Base-by-base conservation (phyloP, 2,329 filamentous ascomycete species). In the Dryadomyces quercivorus region DNA sequence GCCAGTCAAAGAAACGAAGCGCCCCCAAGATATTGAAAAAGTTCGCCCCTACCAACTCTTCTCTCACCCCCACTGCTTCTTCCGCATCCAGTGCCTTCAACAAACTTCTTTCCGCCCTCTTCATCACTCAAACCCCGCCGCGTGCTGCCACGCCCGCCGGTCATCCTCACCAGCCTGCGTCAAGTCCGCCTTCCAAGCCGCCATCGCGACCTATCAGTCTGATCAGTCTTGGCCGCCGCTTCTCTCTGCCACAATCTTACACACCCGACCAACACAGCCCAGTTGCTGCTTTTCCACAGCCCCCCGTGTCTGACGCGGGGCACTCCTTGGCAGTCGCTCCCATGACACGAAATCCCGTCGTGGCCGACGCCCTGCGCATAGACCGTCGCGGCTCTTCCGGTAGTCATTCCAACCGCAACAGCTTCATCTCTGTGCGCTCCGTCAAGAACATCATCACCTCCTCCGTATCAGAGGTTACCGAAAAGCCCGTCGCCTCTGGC, bases 401-500 rank as follows among this genome's bases (percentile, higher is more conserved):
- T 52, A 38, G 12, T 52, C 21, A 42, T 22, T 38, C 66, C 40
- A 70, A 72, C 57, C 69, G 76, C 55, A 75, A 72, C 63, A 77
- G 75, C 61, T 63, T 79, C 55, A 72, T 77, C 60, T 76, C 75
- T 16, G 70, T 71, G 18, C 74, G 75, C 40, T 73, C 72, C 4
- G 68, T 71, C 51, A 82, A 82, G 63, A 72, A 67, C 55, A 69
- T 72, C 38, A 67, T 78, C 58, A 76, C 69, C 57, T 75, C 76
- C 3, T 64, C 69, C 13, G 73, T 80, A n/a, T 71, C 74, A 36
- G 78, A 81, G 59, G 62, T 81, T 8, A 22, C 45, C 1, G 72
- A 75, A n/a, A 88, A 90, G 68, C 87, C 88, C 1, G 74, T 92
- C n/a, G 86, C 86, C 13, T 82, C 84, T 16, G 87, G 85, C 50